A percentile compares a stretch with the other conserved stretches of the same genome.
Evolutionary conservation across 2,329 filamentous ascomycete species (phyloP).

Genomic region (Aspergillus fijiensis): DNA sequence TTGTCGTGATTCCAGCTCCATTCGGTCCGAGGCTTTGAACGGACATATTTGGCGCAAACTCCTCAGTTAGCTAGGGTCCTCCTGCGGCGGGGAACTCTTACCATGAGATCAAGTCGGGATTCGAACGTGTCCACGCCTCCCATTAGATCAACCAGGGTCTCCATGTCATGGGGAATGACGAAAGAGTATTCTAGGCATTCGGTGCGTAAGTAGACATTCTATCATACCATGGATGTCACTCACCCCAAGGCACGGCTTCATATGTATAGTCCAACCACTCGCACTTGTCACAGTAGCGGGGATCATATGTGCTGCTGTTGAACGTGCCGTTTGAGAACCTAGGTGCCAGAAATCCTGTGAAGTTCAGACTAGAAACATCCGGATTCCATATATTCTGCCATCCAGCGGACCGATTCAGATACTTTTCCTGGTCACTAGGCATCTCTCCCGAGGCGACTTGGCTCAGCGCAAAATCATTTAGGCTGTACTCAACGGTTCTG

Average conservation of each 20-base stretch:
- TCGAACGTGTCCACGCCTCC: conserved; percentile 58
- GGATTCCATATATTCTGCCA: conserved; percentile 72
- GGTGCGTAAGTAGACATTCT: neutral
- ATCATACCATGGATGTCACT: conserved; percentile 6
- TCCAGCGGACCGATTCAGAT: conserved; percentile 63
- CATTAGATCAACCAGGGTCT: conserved; percentile 52
- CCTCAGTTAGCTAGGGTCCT: neutral
- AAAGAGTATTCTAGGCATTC: conserved; percentile 55
- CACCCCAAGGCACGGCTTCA: conserved; percentile 59
- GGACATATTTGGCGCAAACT: conserved; percentile 46
- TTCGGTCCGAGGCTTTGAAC: conserved; percentile 32
- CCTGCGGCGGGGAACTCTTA: conserved; percentile 6
- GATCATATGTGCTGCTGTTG: conserved; percentile 43
- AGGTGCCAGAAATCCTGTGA: conserved; percentile 58
- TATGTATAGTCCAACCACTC: conserved; percentile 65
- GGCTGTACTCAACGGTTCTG: conserved; percentile 64
- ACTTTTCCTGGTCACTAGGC: conserved; percentile 49
- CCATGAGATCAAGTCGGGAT: conserved; percentile 58
- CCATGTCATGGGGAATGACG: conserved; percentile 66
- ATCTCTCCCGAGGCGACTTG: conserved; percentile 54
- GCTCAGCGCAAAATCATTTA: conserved; percentile 64
- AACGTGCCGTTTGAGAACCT: conserved; percentile 53
- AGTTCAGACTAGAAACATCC: conserved; percentile 56
- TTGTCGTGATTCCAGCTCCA: conserved; percentile 44
- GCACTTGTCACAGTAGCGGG: conserved; percentile 61